Evolutionary conservation across 129 eudicot genomes (phyloP).

Genomic region (carrot (Daucus carota)): DNA sequence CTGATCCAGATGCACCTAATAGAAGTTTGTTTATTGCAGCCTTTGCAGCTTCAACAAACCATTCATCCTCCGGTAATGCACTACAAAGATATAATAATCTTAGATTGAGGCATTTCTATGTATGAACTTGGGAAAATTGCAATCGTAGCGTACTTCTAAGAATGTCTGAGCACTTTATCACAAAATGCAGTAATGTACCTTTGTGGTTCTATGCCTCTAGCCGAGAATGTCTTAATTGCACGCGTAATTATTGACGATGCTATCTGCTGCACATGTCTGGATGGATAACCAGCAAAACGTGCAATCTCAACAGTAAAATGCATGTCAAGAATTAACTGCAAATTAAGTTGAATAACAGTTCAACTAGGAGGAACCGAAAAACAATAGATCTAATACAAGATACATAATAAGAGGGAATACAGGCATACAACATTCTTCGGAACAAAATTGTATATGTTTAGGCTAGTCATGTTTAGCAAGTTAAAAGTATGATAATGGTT

Average conservation of each 20-base stretch:
- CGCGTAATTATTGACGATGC: constrained; percentile 85
- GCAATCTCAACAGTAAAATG: constrained; percentile 97
- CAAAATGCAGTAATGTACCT: constrained; percentile 37
- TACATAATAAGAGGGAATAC: neutral
- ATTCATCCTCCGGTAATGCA: constrained; percentile 86
- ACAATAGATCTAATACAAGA: neutral
- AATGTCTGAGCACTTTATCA: neutral
- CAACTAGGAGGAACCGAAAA: neutral
- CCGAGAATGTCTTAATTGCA: constrained; percentile 82
- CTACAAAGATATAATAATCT: constrained; percentile 20
- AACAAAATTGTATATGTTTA: neutral
- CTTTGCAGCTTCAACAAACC: constrained; percentile 95
- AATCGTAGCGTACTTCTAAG: neutral
- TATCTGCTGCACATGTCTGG: constrained; percentile 68
- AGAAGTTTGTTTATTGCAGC: constrained; percentile 81
- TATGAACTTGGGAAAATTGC: neutral
- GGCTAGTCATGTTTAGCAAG: neutral
- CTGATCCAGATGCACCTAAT: constrained; percentile 69
- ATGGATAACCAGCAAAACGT: constrained; percentile 82
- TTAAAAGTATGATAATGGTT: neutral
- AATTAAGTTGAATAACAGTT: constrained; percentile 2
- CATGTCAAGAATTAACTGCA: constrained; percentile 91
- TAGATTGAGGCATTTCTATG: neutral
- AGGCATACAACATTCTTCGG: neutral
- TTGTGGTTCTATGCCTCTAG: constrained; percentile 80